Evolutionary conservation across 2,329 filamentous ascomycete genomes (phyloP).

Genomic region (Sporothrix euskadiensis): DNA sequence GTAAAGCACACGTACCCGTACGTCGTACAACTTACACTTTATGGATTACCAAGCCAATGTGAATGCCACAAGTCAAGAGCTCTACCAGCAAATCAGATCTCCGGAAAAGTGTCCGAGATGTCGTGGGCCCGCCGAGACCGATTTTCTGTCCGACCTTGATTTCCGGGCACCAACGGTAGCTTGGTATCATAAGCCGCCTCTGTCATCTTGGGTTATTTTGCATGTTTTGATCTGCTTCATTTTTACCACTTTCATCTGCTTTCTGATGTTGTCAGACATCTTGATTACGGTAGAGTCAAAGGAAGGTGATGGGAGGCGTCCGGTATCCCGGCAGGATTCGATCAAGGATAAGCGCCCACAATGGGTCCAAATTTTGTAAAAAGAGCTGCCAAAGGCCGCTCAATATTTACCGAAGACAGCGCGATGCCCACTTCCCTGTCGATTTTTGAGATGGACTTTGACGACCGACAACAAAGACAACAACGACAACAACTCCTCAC

Average conservation of each 20-base stretch:
- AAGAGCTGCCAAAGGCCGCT: background rate
- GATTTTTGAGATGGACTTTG: background rate
- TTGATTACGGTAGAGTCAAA: background rate
- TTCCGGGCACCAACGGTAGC: background rate
- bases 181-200: background rate
- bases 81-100: background rate
- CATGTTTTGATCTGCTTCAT: background rate
- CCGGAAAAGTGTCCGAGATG: background rate
- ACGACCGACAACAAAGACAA: background rate
- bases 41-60: background rate
- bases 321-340: background rate
- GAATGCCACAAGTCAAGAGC: background rate
- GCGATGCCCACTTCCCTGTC: slow-evolving; percentile 9
- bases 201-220: background rate
- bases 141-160: background rate
- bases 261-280: background rate
- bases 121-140: background rate
- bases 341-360: background rate
- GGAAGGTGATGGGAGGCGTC: background rate
- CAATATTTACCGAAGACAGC: background rate
- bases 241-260: background rate
- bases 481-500: background rate
- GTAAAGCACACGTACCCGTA: background rate
- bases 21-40: background rate
- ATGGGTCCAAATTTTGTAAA: background rate